Conservation (phyloP, 345 rosid species). For the Hibiscus syriacus region DNA sequence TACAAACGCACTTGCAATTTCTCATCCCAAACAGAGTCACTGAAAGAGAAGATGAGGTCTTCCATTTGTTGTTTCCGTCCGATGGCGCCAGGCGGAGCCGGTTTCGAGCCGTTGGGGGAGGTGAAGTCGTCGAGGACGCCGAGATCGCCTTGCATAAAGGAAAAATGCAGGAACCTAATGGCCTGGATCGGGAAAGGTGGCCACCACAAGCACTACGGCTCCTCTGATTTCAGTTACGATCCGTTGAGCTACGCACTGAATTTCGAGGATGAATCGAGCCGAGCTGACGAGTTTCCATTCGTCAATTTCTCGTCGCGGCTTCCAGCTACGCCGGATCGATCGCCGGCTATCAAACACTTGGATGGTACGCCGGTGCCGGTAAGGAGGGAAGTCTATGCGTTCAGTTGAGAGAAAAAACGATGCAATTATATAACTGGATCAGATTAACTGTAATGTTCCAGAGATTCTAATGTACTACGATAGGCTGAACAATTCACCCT, state of each 20-base stretch:
- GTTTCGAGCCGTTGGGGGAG: slow-evolving; percentile 14
- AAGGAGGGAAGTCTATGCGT: neutral
- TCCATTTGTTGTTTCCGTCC: slow-evolving; percentile 40
- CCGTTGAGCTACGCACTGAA: slow-evolving; percentile 60
- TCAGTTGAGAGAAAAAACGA: neutral
- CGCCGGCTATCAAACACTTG: neutral
- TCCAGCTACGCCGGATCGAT: slow-evolving; percentile 26
- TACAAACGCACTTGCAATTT: too few species aligned
- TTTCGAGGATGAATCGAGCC: slow-evolving; percentile 40
- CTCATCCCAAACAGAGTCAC: too few species aligned
- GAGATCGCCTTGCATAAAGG: slow-evolving; percentile 34
- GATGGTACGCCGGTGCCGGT: neutral
- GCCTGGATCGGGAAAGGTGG: slow-evolving; percentile 24
- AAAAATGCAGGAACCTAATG: slow-evolving; percentile 32
- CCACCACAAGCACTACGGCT: slow-evolving; percentile 25
- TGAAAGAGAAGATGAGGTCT: slow-evolving; percentile 28
- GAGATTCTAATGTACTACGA: neutral
- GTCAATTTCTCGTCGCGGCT: slow-evolving; percentile 43
- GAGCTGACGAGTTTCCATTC: slow-evolving; percentile 29
- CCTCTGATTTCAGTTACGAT: slow-evolving; percentile 59
- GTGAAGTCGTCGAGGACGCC: slow-evolving; percentile 20
- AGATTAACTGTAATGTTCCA: neutral
- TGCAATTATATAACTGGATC: neutral
- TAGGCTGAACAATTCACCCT: neutral
- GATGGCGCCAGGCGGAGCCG: slow-evolving; percentile 2